Evolutionary conservation across 2,329 filamentous ascomycete species (phyloP), one percentile per base, ranked within the genome.

Genomic region (Colletotrichum gloeosporioides): DNA sequence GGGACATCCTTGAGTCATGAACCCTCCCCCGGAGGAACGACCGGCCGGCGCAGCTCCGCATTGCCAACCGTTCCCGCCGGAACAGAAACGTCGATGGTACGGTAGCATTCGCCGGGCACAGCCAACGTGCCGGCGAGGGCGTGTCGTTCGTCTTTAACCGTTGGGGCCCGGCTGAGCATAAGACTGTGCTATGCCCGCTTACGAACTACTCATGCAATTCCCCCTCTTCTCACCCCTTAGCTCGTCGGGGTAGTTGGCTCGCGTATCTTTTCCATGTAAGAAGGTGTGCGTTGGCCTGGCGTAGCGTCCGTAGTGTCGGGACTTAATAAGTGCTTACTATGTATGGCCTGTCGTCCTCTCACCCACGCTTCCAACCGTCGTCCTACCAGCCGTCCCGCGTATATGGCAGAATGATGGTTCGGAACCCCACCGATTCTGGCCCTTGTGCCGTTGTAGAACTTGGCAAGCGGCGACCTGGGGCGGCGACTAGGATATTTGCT

Each of bases 1-100:
- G 57, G 44, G 8, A 25, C n/a, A 34, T 25, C 64, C 69, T 29
- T 69, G 73, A 76, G 70, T 73, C 73, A 69, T 64, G 44, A 73
- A 53, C 69, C 57, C 34, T 61, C 18, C 63, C 69, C 63, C 32
- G 39, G 22, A 31, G 36, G 25, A 64, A 57, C 53, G 65, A 49
- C 44, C 57, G 25, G 32, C 70, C 69, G 32, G 55, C 64, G 63
- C 57, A 59, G 22, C 63, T 76, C 73, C 69, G 44, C 64, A 59
- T 29, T 27, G 32, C 18, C 31, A 68, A 44, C 69, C 62, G 73
- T 55, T 44, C 63, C 44, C 34, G 22, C 25, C 25, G 55, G 44
- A 65, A 61, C n/a, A 62, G 53, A 31, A 72, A 64, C 57, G 64
- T 31, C 39, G 15, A 73, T 76, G 73, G 32, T 34, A 69, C 70